Evolutionary conservation across 306 rosid species (phyloP).

Genomic region (Pyrus pyrifolia): DNA sequence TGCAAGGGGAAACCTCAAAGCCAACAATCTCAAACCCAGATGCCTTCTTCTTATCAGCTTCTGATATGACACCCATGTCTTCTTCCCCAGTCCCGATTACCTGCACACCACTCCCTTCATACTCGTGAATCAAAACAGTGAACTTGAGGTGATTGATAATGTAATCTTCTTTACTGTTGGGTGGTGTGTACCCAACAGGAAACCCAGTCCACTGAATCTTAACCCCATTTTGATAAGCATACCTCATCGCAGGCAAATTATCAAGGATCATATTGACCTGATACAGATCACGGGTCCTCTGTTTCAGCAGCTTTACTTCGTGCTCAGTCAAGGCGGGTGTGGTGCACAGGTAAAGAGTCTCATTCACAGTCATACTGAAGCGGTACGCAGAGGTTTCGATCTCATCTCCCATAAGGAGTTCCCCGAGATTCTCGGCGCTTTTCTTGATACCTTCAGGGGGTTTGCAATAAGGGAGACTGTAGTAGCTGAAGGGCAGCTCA

Average conservation of each 20-base stretch:
- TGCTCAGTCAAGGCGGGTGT: conserved; percentile 51
- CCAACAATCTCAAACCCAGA: conserved; percentile 94
- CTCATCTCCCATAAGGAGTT: conserved; percentile 90
- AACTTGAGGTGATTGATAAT: conserved; percentile 86
- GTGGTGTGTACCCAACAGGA: conserved; percentile 77
- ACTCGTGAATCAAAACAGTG: conserved; percentile 79
- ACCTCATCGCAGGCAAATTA: conserved; percentile 88
- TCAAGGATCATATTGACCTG: conserved; percentile 95
- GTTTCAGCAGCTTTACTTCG: conserved; percentile 75
- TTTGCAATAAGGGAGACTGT: conserved; percentile 74
- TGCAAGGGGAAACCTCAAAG: conserved; percentile 80
- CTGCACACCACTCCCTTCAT: conserved; percentile 76
- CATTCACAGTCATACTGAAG: conserved; percentile 64
- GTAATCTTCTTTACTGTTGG: conserved; percentile 58
- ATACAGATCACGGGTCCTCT: conserved; percentile 85
- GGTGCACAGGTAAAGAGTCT: conserved; percentile 69
- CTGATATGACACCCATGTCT: conserved; percentile 72
- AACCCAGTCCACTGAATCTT: conserved; percentile 93
- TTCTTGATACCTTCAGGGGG: conserved; percentile 64
- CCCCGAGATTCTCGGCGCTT: conserved; percentile 92
- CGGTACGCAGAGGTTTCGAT: conserved; percentile 78
- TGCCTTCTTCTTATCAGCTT: conserved; percentile 63
- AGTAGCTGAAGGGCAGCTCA: conserved; percentile 88
- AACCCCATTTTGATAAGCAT: conserved; percentile 64
- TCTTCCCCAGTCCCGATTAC: conserved; percentile 91